Base-by-base conservation (phyloP, 768 basidiomycete species). In the Auriscalpium microsporum region DNA sequence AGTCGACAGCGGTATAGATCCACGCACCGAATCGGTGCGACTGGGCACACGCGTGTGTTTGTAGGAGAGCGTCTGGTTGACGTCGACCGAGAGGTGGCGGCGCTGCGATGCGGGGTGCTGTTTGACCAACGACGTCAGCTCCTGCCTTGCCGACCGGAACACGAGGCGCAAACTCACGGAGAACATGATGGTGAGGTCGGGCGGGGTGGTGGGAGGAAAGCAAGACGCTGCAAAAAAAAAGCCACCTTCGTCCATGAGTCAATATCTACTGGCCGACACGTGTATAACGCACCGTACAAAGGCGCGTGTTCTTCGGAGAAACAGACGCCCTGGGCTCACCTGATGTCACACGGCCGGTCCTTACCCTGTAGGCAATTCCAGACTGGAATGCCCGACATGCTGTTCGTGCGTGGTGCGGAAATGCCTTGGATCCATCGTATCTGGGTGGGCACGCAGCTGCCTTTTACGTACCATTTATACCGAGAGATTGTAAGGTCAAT, bases 1-100 rank as follows among this genome's bases (percentile, higher is more conserved):
- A 33, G 16, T 13, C 28, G 21, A 8, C 2, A 10, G 44, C 44
- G 28, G 35, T 11, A 14, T 7, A 53, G 49, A 19, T 37, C 17
- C 17, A 47, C 61, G 50, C 48, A 62, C 61, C 1, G 61, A 62
- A 36, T 57, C 61, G 16, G 61, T 52, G 8, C 55, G 61, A 55
- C 53, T 60, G 10, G 50, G 50, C 7, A 55, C 60, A 21, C 52
- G 59, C 45, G 38, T 19, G 44, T 61, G 50, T 11, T 55, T 28
- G 37, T 56, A 45, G 9, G 35, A 13, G 44, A 48, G 17, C 45
- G 11, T 38, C 38, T 56, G 49, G 54, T 36, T 59, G 36, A 59
- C 52, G 17, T 61, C 59, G 48, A 59, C 49, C 37, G 53, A 21
- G 48, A 47, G 52, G 8, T 21, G 58, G 11, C 57, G 48, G 11